Percentiles rank a stretch among this genome's conserved stretches.
Conservation (phyloP, 345 rosid species). For the Aurinia saxatilis region DNA sequence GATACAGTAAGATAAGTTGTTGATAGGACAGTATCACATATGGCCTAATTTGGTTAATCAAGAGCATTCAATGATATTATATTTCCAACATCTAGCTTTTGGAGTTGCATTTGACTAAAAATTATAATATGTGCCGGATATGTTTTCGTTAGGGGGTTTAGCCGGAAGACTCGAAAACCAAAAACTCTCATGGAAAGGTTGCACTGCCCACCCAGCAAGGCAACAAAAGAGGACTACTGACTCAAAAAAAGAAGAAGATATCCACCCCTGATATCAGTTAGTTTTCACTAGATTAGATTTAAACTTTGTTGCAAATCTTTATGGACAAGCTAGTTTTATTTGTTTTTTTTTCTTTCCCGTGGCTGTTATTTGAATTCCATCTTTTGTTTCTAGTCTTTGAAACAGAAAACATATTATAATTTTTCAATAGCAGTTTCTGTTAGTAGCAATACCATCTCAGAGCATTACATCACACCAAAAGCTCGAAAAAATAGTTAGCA, state of each 20-base stretch:
- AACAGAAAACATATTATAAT: background rate
- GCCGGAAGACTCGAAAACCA: slow-evolving; percentile 47
- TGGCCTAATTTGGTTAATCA: background rate
- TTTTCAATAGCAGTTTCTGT: background rate
- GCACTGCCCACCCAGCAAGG: slow-evolving; percentile 62
- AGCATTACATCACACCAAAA: too few species aligned
- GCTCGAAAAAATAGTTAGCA: too few species aligned
- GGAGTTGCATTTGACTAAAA: background rate
- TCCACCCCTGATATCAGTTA: background rate
- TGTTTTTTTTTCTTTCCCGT: too few species aligned
- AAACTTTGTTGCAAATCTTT: background rate
- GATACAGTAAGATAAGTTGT: too few species aligned
- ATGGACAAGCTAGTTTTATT: background rate
- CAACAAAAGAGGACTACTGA: slow-evolving; percentile 3
- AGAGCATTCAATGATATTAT: background rate
- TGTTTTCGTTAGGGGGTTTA: slow-evolving; percentile 87
- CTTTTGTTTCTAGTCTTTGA: background rate
- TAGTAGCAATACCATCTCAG: too few species aligned
- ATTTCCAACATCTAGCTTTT: background rate
- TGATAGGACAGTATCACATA: too few species aligned
- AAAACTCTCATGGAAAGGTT: slow-evolving; percentile 55
- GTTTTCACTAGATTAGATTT: background rate
- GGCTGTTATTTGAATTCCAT: background rate
- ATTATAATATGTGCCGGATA: slow-evolving; percentile 47
- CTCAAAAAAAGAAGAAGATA: background rate